Conservation (phyloP, 495 filamentous ascomycete genomes). For the Penicillium manginii region DNA sequence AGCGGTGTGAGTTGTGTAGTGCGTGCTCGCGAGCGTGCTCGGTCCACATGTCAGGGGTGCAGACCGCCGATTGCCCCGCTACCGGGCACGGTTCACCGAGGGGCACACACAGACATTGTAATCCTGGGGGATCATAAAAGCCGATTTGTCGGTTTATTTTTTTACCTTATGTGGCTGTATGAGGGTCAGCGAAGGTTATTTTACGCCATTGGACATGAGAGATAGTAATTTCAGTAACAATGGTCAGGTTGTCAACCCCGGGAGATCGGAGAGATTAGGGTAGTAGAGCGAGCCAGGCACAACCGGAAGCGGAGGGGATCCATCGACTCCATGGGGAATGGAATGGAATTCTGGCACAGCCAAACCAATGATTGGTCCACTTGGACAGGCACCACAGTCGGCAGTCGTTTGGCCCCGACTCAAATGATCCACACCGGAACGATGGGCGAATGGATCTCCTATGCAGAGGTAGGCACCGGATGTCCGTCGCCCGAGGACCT, state of each 20-base stretch:
- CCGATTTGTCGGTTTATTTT: neutral
- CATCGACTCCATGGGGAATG: constrained; percentile 1
- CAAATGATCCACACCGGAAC: neutral
- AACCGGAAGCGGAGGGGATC: constrained; percentile 5
- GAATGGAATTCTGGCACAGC: neutral
- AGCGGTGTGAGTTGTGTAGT: constrained; percentile 4
- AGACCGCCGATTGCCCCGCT: constrained; percentile 4
- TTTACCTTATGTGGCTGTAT: neutral
- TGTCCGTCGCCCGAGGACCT: constrained; percentile 13
- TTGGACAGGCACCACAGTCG: neutral
- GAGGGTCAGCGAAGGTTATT: too few relatives aligned
- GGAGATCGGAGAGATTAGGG: neutral
- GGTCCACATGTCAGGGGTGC: constrained; percentile 7
- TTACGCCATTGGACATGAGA: neutral
- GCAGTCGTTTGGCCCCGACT: neutral
- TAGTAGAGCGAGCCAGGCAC: neutral
- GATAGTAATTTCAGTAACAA: neutral
- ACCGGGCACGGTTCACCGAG: constrained; percentile 5
- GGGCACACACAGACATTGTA: neutral
- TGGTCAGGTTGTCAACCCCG: neutral
- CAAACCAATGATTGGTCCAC: constrained; percentile 1
- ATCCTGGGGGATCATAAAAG: neutral
- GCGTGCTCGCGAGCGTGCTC: neutral
- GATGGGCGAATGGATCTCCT: neutral
- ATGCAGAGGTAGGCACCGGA: constrained; percentile 10